phyloP scores from a whole-genome alignment of 2,329 filamentous ascomycete genomes.

The Aureobasidium sp. region DNA sequence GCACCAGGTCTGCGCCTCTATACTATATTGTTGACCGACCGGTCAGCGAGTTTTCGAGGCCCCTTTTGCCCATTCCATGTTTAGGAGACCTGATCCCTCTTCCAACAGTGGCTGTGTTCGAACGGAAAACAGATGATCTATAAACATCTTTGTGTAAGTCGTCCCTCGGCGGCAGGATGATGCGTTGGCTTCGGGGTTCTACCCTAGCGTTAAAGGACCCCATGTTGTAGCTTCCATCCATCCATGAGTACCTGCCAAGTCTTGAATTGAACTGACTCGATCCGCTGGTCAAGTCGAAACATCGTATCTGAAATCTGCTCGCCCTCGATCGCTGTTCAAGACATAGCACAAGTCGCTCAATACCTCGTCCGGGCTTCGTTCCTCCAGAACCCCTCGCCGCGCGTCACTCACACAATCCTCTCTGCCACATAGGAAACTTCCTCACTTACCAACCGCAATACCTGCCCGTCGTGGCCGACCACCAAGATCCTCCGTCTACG shows the following conservation, averaged over 20 bases:
- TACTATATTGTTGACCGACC: neutral
- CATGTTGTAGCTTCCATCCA: conserved; percentile 9
- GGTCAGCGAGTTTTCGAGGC: neutral
- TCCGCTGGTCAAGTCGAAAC: neutral
- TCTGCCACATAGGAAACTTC: neutral
- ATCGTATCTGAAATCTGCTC: neutral
- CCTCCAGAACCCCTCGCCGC: neutral
- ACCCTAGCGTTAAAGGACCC: neutral
- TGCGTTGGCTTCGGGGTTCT: conserved; percentile 7
- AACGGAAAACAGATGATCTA: neutral
- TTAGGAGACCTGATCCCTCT: neutral
- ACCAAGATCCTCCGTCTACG: conserved; percentile 19
- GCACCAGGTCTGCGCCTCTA: neutral
- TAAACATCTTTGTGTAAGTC: neutral
- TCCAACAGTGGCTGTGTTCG: neutral
- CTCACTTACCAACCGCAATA: neutral
- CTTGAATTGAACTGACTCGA: conserved; percentile 7
- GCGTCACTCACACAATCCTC: neutral
- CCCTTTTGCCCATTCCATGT: neutral
- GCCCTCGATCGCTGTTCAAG: neutral
- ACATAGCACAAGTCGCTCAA: neutral
- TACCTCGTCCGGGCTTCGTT: neutral
- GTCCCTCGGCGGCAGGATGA: conserved; percentile 1
- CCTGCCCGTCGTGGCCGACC: conserved; percentile 28
- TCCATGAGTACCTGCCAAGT: conserved; percentile 12